Evolutionary conservation across 352 stramenopile genomes (phyloP).

Genomic region (Phytophthora lateralis): DNA sequence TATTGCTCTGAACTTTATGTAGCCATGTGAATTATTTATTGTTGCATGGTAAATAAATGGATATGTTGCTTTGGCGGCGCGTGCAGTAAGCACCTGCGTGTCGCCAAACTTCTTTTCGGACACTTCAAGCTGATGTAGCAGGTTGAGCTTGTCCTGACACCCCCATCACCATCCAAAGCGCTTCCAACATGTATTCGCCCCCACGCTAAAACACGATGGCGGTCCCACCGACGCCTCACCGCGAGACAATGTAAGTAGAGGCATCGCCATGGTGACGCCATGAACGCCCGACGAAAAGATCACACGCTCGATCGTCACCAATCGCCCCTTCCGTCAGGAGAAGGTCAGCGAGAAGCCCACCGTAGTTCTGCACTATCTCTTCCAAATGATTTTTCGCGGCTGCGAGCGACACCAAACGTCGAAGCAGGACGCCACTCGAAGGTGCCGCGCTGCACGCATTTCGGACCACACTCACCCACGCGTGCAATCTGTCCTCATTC

Average conservation of each 20-base stretch:
- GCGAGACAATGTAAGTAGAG: too few species aligned
- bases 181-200: neutral
- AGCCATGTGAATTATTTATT: neutral
- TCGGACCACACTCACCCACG: neutral
- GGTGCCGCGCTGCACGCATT: constrained; percentile 2
- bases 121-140: neutral
- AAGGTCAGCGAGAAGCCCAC: neutral
- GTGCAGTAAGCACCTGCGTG: neutral
- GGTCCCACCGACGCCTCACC: neutral
- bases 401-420: constrained; percentile 1
- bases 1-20: neutral
- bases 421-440: neutral
- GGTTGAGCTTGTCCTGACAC: neutral
- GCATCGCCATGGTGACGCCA: too few species aligned
- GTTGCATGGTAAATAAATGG: neutral
- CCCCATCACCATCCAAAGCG: neutral
- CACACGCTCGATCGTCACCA: neutral
- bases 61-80: too few species aligned
- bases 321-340: neutral
- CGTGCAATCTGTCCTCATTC: neutral
- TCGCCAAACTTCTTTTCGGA: neutral
- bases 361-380: neutral
- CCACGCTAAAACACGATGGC: neutral
- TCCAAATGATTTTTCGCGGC: constrained; percentile 18
- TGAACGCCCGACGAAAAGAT: neutral